These are phyloP conservation scores for Staphylotrichum tortipilum DNA, from an alignment of 495 filamentous ascomycete species.

Conservation along the genomic window DNA sequence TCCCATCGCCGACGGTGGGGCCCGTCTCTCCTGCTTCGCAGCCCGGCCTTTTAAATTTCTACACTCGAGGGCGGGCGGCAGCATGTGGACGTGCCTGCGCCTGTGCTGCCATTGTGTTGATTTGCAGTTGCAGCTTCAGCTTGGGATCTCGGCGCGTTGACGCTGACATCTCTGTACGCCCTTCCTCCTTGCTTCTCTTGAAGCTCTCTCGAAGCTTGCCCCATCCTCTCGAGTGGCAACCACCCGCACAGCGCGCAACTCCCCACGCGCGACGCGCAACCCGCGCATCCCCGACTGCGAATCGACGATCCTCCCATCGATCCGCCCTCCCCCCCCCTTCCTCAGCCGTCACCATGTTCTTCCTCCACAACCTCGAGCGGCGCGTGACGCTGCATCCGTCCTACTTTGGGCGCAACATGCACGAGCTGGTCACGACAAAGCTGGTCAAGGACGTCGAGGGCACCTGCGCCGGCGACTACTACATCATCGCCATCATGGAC, in stretches of 20 bases:
- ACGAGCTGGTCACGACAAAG: constrained; percentile 75
- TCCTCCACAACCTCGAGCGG: constrained; percentile 90
- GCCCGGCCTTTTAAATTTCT: too few relatives aligned
- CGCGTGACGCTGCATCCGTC: constrained; percentile 90
- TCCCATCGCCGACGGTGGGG: not conserved
- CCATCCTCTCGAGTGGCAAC: too few relatives aligned
- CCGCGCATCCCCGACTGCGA: not conserved
- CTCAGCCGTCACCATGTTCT: constrained; percentile 61
- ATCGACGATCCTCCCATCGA: too few relatives aligned
- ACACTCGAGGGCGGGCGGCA: not conserved
- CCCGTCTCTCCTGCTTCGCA: not conserved
- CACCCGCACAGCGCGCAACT: not conserved
- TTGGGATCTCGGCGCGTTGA: too few relatives aligned
- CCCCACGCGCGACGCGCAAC: too few relatives aligned
- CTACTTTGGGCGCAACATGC: constrained; percentile 87
- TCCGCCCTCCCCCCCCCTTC: too few relatives aligned
- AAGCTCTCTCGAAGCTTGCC: too few relatives aligned
- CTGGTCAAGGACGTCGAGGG: constrained; percentile 90
- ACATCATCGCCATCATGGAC: constrained; percentile 94
- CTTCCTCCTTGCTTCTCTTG: too few relatives aligned
- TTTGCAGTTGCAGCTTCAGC: too few relatives aligned
- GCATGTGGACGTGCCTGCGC: constrained; percentile 1
- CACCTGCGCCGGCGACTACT: constrained; percentile 84
- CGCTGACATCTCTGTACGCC: too few relatives aligned
- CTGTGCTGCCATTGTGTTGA: not conserved